These are phyloP conservation scores for Psilocybe sp. DNA, from an alignment of 768 basidiomycete species.

Conservation along the genomic window DNA sequence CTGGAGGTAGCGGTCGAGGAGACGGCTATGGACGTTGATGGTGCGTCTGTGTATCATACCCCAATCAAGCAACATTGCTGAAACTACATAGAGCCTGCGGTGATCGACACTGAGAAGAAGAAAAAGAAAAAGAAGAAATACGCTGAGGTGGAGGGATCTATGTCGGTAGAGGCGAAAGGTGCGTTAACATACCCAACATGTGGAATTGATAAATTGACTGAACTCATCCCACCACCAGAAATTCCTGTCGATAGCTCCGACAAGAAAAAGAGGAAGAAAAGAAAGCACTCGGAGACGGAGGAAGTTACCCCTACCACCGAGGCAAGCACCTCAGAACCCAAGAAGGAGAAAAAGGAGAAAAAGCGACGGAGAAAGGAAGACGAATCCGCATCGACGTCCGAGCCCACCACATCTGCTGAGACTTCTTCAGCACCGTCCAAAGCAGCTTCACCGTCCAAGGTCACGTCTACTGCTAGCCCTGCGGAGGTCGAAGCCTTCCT, in stretches of 20 bases:
- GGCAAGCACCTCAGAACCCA: conserved; percentile 13
- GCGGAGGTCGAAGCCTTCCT: conserved; percentile 63
- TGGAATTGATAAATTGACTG: not conserved
- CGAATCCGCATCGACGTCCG: conserved; percentile 14
- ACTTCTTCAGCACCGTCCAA: conserved; percentile 15
- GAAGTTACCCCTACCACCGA: conserved; percentile 11
- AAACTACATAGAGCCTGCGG: not conserved
- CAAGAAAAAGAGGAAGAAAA: conserved; percentile 36
- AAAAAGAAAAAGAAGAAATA: conserved; percentile 25
- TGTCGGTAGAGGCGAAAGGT: conserved; percentile 23
- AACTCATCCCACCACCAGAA: not conserved
- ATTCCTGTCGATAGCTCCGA: conserved; percentile 10
- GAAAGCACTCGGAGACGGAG: conserved; percentile 39
- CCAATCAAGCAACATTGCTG: not conserved
- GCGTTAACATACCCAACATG: not conserved
- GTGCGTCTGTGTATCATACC: conserved; percentile 16
- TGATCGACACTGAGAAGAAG: conserved; percentile 21
- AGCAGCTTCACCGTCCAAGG: conserved; percentile 17
- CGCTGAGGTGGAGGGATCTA: conserved; percentile 14
- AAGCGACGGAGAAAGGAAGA: conserved; percentile 38
- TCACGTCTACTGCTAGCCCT: conserved; percentile 16
- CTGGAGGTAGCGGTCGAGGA: conserved; percentile 9
- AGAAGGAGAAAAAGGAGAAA: conserved; percentile 40
- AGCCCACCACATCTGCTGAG: conserved; percentile 12
- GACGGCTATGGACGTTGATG: conserved; percentile 14